These are phyloP conservation scores for Candida vartiovaarae DNA, from an alignment of 805 yeast species.

Conservation along the genomic window DNA sequence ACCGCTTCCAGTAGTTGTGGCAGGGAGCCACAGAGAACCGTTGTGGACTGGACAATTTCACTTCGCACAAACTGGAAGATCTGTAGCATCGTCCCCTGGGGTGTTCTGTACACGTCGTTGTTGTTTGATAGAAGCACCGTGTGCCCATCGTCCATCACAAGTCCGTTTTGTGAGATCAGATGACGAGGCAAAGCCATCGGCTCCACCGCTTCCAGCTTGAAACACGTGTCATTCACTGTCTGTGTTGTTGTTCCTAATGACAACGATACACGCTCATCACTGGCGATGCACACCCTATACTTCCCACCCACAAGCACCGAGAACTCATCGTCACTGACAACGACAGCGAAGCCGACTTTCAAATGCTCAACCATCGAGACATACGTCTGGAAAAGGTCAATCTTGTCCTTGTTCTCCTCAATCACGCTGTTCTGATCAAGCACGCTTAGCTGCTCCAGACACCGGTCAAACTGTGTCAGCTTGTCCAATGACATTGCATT, in stretches of 20 bases:
- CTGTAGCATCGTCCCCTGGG: conserved; percentile 6
- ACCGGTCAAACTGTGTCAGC: conserved; percentile 14
- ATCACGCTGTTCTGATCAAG: conserved; percentile 18
- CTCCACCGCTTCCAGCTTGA: conserved; percentile 2
- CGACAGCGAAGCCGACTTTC: conserved; percentile 1
- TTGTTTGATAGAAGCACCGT: conserved; percentile 3
- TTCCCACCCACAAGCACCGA: conserved; percentile 5
- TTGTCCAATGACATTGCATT: conserved; percentile 12
- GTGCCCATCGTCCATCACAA: conserved; percentile 1
- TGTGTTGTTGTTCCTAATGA: background rate
- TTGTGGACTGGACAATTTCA: conserved; percentile 1
- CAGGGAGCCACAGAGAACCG: conserved; percentile 6
- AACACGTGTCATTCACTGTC: conserved; percentile 10
- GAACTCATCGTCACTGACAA: conserved; percentile 17
- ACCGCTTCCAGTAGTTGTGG: background rate
- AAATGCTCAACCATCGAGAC: conserved; percentile 7
- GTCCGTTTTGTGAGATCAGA: background rate
- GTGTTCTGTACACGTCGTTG: conserved; percentile 5
- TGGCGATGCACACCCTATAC: conserved; percentile 7
- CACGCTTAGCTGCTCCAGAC: conserved; percentile 13
- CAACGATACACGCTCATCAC: conserved; percentile 14
- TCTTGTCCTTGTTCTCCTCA: background rate
- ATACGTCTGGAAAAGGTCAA: conserved; percentile 18
- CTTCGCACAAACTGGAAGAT: conserved; percentile 6
- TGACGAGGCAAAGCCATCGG: conserved; percentile 3